Conservation (phyloP, 1,139 yeast genomes). For the Yamadazyma atmosphaerica region DNA sequence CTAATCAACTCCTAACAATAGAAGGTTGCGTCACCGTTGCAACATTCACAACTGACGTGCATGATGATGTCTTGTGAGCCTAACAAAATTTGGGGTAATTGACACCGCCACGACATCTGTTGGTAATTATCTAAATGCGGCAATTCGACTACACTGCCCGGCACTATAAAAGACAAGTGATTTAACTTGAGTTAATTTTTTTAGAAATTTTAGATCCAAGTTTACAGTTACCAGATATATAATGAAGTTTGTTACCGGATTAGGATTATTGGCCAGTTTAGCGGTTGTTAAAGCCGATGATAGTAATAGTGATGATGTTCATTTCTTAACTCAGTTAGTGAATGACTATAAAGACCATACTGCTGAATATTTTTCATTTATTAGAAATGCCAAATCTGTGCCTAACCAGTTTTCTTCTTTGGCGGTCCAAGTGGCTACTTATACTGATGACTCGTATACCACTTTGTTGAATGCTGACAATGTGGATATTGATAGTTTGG, state of each 20-base stretch:
- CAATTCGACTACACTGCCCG: background rate
- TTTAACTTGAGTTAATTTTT: background rate
- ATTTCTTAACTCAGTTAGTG: slow-evolving; percentile 42
- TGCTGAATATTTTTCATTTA: slow-evolving; percentile 28
- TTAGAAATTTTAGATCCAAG: no score
- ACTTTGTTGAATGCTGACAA: slow-evolving; percentile 33
- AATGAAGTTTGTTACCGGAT: slow-evolving; percentile 9
- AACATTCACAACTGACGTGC: no score
- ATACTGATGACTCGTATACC: slow-evolving; percentile 42
- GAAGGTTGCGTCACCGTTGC: no score
- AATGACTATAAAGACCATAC: slow-evolving; percentile 32
- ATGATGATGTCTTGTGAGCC: background rate
- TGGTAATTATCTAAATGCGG: slow-evolving; percentile 1
- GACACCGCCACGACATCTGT: slow-evolving; percentile 8
- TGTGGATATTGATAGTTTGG: slow-evolving; percentile 26
- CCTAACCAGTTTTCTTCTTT: slow-evolving; percentile 38
- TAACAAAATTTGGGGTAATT: slow-evolving; percentile 11
- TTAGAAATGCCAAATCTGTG: slow-evolving; percentile 33
- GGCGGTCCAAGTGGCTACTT: slow-evolving; percentile 39
- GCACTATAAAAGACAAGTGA: background rate
- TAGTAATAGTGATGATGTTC: slow-evolving; percentile 28
- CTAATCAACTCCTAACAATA: no score
- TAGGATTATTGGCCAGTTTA: slow-evolving; percentile 5
- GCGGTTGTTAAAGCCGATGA: slow-evolving; percentile 29
- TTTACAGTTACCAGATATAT: no score